Conservation (phyloP, 164 flowering plant genomes). For the Annona squamosa region DNA sequence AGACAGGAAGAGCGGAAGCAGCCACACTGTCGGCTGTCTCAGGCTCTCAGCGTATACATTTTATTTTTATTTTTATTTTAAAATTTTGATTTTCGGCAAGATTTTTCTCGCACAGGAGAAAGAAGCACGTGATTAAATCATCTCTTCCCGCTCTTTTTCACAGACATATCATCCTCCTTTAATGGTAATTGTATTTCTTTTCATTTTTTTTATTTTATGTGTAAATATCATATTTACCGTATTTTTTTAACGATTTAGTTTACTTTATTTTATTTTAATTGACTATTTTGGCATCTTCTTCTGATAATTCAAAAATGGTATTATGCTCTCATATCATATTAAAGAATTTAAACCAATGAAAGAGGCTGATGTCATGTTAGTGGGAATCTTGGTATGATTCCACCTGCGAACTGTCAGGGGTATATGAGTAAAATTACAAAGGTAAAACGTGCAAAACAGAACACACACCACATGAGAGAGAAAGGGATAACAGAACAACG, state of each 20-base stretch:
- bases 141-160: background rate
- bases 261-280: background rate
- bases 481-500: background rate
- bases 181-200: too few relatives aligned
- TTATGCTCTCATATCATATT: too few relatives aligned
- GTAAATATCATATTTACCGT: too few relatives aligned
- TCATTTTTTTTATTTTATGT: too few relatives aligned
- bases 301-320: background rate
- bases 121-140: conserved; percentile 3
- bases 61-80: too few relatives aligned
- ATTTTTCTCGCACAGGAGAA: background rate
- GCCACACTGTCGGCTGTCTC: background rate
- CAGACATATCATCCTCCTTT: too few relatives aligned
- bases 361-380: background rate
- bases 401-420: background rate
- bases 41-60: background rate
- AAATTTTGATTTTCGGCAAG: background rate
- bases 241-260: background rate
- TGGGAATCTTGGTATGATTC: background rate
- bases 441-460: background rate
- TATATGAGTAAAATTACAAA: background rate
- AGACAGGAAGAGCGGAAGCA: background rate
- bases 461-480: background rate
- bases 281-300: background rate
- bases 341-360: background rate